Percentiles rank a stretch among this genome's conserved stretches.
phyloP scores from a whole-genome alignment of 176 grass and related monocot species.

The Areca catechu region DNA sequence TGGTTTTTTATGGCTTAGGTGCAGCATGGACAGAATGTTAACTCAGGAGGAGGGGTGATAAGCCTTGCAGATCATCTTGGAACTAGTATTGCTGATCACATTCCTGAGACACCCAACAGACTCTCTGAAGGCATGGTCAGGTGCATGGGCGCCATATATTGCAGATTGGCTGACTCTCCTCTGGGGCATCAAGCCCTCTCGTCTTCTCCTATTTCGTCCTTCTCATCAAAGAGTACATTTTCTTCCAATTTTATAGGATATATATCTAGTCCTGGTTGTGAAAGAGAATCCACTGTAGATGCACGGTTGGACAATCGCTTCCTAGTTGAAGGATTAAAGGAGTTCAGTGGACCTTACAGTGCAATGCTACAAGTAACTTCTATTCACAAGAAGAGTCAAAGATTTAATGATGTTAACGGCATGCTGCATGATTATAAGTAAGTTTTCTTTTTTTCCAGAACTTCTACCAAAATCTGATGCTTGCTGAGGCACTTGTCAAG shows the following conservation, averaged over 20 bases:
- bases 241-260: constrained; percentile 58
- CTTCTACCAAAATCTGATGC: too few species aligned
- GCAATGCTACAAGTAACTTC: constrained; percentile 60
- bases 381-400: constrained; percentile 50
- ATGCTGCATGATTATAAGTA: constrained; percentile 73
- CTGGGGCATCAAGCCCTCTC: constrained; percentile 27
- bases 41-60: constrained; percentile 27
- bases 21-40: constrained; percentile 48
- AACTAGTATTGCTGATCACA: constrained; percentile 75
- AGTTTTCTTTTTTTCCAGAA: constrained; percentile 5
- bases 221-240: constrained; percentile 58
- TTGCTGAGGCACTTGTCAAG: too few species aligned
- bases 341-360: constrained; percentile 58
- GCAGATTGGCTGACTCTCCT: constrained; percentile 36
- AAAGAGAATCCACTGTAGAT: constrained; percentile 49
- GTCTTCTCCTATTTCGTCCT: constrained; percentile 84
- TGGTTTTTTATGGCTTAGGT: not conserved
- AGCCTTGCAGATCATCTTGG: constrained; percentile 93
- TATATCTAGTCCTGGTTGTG: constrained; percentile 61
- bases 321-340: constrained; percentile 26
- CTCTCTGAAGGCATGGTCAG: constrained; percentile 90
- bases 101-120: constrained; percentile 84
- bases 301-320: constrained; percentile 37
- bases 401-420: constrained; percentile 38
- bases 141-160: constrained; percentile 67